Percentiles rank a stretch among this genome's conserved stretches.
phyloP scores from a whole-genome alignment of 345 rosid species.

The Bruguiera gymnorhiza region DNA sequence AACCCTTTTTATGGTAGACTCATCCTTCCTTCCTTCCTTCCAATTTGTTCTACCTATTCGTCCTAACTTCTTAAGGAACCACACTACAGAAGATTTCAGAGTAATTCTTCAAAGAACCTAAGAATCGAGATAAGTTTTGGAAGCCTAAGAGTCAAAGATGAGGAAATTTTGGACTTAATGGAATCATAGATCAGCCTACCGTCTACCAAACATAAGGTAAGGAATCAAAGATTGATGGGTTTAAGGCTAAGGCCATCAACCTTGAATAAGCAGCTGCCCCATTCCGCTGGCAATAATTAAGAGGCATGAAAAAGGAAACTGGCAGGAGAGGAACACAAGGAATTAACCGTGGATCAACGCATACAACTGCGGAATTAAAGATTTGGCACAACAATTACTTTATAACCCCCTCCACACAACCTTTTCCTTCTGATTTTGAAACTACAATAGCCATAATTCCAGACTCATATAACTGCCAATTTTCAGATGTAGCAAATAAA shows the following conservation, averaged over 20 bases:
- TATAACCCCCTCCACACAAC: not conserved
- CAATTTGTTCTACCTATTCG: not conserved
- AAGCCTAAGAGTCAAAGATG: not conserved
- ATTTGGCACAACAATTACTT: conserved; percentile 28
- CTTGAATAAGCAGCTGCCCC: not conserved
- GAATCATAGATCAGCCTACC: not conserved
- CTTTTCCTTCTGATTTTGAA: not conserved
- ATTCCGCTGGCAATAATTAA: not conserved
- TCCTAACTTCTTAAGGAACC: not conserved
- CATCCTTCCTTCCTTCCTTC: not conserved
- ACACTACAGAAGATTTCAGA: too few species aligned
- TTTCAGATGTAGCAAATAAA: too few species aligned
- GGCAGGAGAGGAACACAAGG: too few species aligned
- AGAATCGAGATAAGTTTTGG: not conserved
- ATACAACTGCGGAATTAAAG: too few species aligned
- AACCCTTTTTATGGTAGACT: not conserved
- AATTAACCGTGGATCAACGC: not conserved
- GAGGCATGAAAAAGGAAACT: too few species aligned
- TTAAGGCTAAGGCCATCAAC: not conserved
- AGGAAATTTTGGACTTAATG: not conserved
- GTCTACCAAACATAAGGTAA: not conserved
- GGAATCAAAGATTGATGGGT: not conserved
- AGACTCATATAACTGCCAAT: too few species aligned
- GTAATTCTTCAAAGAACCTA: not conserved
- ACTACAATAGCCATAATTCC: conserved; percentile 22